Conservation (phyloP, 2,329 filamentous ascomycete species). For the Lasiodiplodia sp. region DNA sequence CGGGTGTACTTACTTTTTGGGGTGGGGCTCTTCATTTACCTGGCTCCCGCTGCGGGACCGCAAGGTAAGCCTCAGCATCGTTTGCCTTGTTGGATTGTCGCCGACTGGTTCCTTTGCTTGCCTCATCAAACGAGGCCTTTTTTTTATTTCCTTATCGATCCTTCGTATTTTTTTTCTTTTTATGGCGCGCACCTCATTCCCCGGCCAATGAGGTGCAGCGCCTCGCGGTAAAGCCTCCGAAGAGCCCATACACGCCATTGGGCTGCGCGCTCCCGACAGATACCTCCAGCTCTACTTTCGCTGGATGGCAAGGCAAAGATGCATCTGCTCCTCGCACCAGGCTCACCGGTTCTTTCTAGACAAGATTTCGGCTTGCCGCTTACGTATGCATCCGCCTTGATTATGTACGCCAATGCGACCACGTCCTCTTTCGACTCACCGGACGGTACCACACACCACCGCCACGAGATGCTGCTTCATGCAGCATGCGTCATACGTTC, state of each 20-base stretch:
- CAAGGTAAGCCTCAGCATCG: neutral
- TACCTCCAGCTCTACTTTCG: neutral
- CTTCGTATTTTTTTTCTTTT: neutral
- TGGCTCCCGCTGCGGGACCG: neutral
- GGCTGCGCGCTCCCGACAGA: neutral
- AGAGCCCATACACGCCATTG: neutral
- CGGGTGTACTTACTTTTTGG: neutral
- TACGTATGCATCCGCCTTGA: neutral
- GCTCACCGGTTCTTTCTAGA: neutral
- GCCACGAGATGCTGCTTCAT: neutral
- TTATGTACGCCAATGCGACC: constrained; percentile 12
- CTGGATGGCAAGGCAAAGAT: neutral
- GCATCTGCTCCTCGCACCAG: neutral
- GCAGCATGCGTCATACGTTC: neutral
- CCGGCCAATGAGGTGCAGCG: neutral
- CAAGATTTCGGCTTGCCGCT: neutral
- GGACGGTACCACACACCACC: neutral
- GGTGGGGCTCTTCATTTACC: neutral
- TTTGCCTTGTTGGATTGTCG: neutral
- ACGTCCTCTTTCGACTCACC: constrained; percentile 6
- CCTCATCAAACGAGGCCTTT: neutral
- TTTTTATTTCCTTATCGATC: neutral
- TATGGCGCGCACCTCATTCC: neutral
- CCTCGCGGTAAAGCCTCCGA: neutral
- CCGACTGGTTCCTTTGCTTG: neutral